phyloP scores from a whole-genome alignment of 768 basidiomycete species.

The Suillus plorans region DNA sequence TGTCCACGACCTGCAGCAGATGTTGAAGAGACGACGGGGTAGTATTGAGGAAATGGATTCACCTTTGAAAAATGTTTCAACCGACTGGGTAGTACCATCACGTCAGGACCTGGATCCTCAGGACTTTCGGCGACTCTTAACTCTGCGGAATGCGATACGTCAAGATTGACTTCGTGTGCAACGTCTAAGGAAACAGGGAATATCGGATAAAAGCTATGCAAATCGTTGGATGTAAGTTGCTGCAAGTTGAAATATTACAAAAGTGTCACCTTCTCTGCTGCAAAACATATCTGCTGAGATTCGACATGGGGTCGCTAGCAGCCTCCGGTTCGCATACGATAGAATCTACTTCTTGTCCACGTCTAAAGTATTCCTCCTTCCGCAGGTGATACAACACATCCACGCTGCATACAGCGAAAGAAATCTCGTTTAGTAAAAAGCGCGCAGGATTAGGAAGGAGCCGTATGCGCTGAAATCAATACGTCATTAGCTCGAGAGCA shows the following conservation, averaged over 20 bases:
- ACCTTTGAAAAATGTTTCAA: constrained; percentile 92
- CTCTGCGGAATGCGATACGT: constrained; percentile 72
- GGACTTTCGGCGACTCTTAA: constrained; percentile 35
- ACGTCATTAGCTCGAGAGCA: not conserved
- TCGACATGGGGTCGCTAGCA: constrained; percentile 73
- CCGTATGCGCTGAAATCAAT: constrained; percentile 58
- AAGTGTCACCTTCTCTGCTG: constrained; percentile 77
- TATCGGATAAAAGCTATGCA: constrained; percentile 85
- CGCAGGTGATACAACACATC: constrained; percentile 89
- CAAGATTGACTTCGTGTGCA: constrained; percentile 82
- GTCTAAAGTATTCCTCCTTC: constrained; percentile 76
- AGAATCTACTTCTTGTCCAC: constrained; percentile 61
- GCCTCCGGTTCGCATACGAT: constrained; percentile 42
- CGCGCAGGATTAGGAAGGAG: constrained; percentile 84
- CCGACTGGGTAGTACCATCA: constrained; percentile 84
- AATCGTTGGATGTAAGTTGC: not conserved
- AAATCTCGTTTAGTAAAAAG: constrained; percentile 83
- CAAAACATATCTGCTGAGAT: constrained; percentile 75
- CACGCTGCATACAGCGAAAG: constrained; percentile 78
- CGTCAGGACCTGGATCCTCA: constrained; percentile 65
- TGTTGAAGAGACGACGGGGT: not conserved
- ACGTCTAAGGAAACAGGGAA: constrained; percentile 83
- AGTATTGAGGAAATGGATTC: constrained; percentile 12
- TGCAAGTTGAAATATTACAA: not conserved
- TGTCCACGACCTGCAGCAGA: constrained; percentile 63